These are phyloP conservation scores for Closterium sp. DNA, from an alignment of 139 green algal genomes.

Conservation along the genomic window DNA sequence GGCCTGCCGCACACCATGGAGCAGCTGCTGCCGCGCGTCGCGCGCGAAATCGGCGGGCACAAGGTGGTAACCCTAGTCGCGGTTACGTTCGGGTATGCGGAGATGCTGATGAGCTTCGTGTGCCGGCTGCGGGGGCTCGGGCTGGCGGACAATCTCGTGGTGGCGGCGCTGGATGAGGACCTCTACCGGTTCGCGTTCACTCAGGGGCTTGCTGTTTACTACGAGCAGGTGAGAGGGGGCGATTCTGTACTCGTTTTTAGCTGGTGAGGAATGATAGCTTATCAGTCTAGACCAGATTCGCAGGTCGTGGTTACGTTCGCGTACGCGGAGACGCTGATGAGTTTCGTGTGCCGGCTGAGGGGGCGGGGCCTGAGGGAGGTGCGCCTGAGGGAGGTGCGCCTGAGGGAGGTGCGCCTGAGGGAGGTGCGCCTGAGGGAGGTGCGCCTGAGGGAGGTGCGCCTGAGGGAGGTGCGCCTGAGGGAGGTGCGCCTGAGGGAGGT, in stretches of 20 bases:
- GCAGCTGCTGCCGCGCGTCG: conserved; percentile 14
- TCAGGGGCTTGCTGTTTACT: conserved; percentile 26
- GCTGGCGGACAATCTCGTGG: conserved; percentile 21
- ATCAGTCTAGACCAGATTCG: too few species aligned
- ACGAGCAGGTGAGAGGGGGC: conserved; percentile 14
- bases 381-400: too few species aligned
- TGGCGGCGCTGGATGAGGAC: conserved; percentile 32
- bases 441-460: too few species aligned
- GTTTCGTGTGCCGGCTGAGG: conserved; percentile 28
- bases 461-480: too few species aligned
- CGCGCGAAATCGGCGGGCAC: not conserved
- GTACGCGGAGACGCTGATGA: conserved; percentile 41
- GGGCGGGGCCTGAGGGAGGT: too few species aligned
- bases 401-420: too few species aligned
- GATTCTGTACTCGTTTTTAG: too few species aligned
- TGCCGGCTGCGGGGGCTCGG: conserved; percentile 23
- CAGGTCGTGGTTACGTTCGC: conserved; percentile 15
- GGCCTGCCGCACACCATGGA: conserved; percentile 13
- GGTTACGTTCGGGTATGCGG: conserved; percentile 22
- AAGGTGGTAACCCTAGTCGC: conserved; percentile 37
- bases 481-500: too few species aligned
- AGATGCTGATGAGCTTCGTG: conserved; percentile 49
- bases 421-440: too few species aligned
- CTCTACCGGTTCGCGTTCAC: conserved; percentile 33
- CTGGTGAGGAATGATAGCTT: too few species aligned